Base-by-base conservation (phyloP, 176 grass and related monocot species). In the Oryza rufipogon region DNA sequence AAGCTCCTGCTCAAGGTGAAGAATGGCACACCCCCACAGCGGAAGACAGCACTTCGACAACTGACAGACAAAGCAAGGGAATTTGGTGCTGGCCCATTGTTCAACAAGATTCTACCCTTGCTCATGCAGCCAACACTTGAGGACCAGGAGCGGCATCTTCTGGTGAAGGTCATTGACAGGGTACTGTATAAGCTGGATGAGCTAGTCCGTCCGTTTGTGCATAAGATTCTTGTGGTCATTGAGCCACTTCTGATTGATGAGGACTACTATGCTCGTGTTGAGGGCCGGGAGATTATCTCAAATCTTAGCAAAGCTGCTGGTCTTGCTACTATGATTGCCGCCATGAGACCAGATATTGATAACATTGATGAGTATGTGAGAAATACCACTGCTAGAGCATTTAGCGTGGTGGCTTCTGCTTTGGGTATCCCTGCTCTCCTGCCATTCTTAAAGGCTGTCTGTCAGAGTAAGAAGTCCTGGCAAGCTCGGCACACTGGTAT, bases 231-330 rank as follows among this genome's bases (percentile, higher is more conserved):
- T 44, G 93, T 99, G 65, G 96, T 99, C 82, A 99, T 99, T 23
- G 93, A 96, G 47, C 93, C 96, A 34, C 84, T 99, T 85, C 71
- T 99, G 60, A 99, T 99, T 85, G 96, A 96, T 84, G 96, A 99
- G 58, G 96, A 99, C 70, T 99, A 99, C 47, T 99, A 99, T 89
- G 96, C 96, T 80, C 96, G 96, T 81, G 93, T 99, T 74, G 96
- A 99, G 87, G 96, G 96, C 12, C 63, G 93, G 79, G 96, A 99
- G 25, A 99, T 99, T 3, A 99, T 99, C 11, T 96, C 96, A 74
- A 99, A 99, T 77, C 93, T 99, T 58, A 99, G 96, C 76, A 99
- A 99, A 92, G 96, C 96, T 60, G 96, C 96, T 64, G 93, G 96
- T 33, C 88, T 99, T 80, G 96, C 96, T 22, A 99, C 93, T 51